phyloP scores from a whole-genome alignment of 768 basidiomycete genomes.

The Kwoniella dendrophila region DNA sequence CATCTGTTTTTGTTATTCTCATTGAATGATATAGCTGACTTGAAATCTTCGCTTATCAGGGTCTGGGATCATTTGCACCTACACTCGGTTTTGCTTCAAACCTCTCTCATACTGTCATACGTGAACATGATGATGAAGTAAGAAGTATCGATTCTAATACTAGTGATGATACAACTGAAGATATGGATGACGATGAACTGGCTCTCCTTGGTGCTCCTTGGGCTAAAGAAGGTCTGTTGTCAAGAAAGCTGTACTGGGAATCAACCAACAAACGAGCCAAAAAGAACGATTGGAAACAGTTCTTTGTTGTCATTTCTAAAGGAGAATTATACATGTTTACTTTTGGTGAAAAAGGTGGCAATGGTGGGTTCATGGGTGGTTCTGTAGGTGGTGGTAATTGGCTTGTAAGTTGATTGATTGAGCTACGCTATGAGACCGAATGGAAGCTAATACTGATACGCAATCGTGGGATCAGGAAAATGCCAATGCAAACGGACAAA shows the following conservation, averaged over 20 bases:
- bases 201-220: slow-evolving; percentile 94
- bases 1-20: neutral
- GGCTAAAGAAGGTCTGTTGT: slow-evolving; percentile 98
- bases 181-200: slow-evolving; percentile 88
- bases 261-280: slow-evolving; percentile 76
- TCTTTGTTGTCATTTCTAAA: slow-evolving; percentile 92
- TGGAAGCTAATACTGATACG: slow-evolving; percentile 8
- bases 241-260: slow-evolving; percentile 94
- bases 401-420: slow-evolving; percentile 68
- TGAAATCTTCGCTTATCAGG: slow-evolving; percentile 7
- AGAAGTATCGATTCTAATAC: slow-evolving; percentile 66
- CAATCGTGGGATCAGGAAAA: slow-evolving; percentile 66
- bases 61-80: slow-evolving; percentile 69
- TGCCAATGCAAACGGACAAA: slow-evolving; percentile 78
- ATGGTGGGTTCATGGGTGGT: slow-evolving; percentile 54
- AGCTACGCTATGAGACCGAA: neutral
- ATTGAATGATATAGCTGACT: slow-evolving; percentile 55
- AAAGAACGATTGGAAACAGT: slow-evolving; percentile 89
- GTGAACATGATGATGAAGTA: slow-evolving; percentile 85
- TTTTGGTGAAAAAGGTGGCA: slow-evolving; percentile 68
- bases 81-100: slow-evolving; percentile 96
- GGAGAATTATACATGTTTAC: slow-evolving; percentile 95
- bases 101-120: slow-evolving; percentile 92
- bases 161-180: slow-evolving; percentile 61
- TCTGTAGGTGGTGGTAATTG: slow-evolving; percentile 95